phyloP scores from a whole-genome alignment of 1,139 yeast genomes.

The Nematodospora anomalae region DNA sequence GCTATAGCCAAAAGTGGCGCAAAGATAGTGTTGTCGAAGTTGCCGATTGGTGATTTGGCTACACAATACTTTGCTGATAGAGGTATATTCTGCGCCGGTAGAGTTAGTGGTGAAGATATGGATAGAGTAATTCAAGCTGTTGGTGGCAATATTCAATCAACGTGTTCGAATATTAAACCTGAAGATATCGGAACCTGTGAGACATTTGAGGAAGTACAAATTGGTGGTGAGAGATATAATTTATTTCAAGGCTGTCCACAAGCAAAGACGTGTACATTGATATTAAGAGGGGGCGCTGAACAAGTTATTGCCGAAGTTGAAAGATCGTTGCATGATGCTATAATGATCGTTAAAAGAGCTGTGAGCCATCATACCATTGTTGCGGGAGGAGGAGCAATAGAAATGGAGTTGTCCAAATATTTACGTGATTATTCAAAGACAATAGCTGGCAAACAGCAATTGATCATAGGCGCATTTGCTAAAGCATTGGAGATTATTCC shows the following conservation, averaged over 20 bases:
- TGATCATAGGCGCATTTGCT: slow-evolving; percentile 88
- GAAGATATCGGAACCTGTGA: slow-evolving; percentile 86
- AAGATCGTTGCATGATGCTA: slow-evolving; percentile 95
- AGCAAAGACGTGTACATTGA: slow-evolving; percentile 89
- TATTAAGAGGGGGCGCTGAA: slow-evolving; percentile 96
- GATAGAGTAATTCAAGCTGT: slow-evolving; percentile 91
- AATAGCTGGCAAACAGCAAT: slow-evolving; percentile 94
- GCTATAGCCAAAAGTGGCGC: slow-evolving; percentile 86
- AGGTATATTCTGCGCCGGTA: slow-evolving; percentile 94
- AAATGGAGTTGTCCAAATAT: slow-evolving; percentile 91
- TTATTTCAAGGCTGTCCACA: slow-evolving; percentile 89
- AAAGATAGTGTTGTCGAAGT: slow-evolving; percentile 84
- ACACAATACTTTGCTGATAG: slow-evolving; percentile 98
- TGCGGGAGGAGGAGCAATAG: slow-evolving; percentile 99
- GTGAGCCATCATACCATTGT: slow-evolving; percentile 83
- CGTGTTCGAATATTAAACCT: slow-evolving; percentile 70
- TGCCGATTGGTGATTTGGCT: slow-evolving; percentile 97
- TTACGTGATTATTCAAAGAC: slow-evolving; percentile 84
- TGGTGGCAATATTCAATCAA: slow-evolving; percentile 89
- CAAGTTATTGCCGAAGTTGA: slow-evolving; percentile 99
- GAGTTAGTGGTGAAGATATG: slow-evolving; percentile 88
- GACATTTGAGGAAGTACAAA: slow-evolving; percentile 85
- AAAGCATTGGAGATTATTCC: slow-evolving; percentile 95
- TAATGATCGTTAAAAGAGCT: slow-evolving; percentile 96
- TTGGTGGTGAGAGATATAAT: slow-evolving; percentile 94